Evolutionary conservation across 2,329 filamentous ascomycete species (phyloP).

Genomic region (Delphinella strobiligena): DNA sequence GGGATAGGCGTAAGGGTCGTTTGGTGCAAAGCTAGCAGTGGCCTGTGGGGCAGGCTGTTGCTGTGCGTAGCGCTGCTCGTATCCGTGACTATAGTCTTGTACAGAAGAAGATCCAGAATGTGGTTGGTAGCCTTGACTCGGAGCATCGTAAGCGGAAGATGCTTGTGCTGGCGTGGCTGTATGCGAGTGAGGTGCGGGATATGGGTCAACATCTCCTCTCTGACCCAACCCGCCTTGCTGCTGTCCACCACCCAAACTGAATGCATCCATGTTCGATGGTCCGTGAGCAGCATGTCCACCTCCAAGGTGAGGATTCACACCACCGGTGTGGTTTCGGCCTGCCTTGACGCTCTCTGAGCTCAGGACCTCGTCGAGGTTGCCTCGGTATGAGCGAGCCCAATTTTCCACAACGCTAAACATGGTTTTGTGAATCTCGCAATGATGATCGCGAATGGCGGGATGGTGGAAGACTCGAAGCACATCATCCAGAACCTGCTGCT

Average conservation of each 20-base stretch:
- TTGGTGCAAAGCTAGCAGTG: conserved; percentile 17
- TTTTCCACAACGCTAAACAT: conserved; percentile 81
- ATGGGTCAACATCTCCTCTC: not conserved
- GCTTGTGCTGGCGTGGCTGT: not conserved
- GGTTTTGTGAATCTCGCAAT: conserved; percentile 65
- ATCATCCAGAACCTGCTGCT: conserved; percentile 74
- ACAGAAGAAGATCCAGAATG: not conserved
- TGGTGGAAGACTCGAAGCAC: conserved; percentile 81
- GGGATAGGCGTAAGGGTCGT: conserved; percentile 18
- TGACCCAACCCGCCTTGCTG: not conserved
- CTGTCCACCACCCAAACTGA: conserved; percentile 1
- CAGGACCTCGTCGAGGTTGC: conserved; percentile 62
- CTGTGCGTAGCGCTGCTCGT: conserved; percentile 4
- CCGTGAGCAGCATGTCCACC: conserved; percentile 2
- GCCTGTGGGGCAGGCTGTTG: conserved; percentile 11
- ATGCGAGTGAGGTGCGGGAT: not conserved
- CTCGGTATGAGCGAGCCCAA: conserved; percentile 63
- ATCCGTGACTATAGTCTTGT: not conserved
- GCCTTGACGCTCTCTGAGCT: conserved; percentile 70
- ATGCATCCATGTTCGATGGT: conserved; percentile 2
- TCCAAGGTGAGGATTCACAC: conserved; percentile 5
- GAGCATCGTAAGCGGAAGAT: too few relatives aligned
- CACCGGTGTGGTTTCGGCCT: conserved; percentile 62
- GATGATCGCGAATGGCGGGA: conserved; percentile 65
- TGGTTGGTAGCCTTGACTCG: not conserved